Conservation (phyloP, 331 rosid genomes). For the Quercus phellos region DNA sequence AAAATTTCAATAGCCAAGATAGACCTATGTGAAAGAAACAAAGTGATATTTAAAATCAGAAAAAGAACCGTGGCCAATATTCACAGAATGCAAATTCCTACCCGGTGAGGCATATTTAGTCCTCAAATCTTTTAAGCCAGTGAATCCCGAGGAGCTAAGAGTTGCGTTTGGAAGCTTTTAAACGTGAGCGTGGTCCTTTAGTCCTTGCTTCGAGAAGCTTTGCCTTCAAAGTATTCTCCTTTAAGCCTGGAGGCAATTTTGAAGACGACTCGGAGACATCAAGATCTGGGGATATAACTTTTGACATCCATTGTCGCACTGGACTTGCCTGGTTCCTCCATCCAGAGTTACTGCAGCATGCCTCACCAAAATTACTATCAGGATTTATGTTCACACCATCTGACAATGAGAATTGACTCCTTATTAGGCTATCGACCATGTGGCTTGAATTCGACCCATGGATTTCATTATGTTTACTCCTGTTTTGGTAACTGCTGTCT, state of each 20-base stretch:
- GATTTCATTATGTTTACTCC: constrained; percentile 38
- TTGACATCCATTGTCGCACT: constrained; percentile 70
- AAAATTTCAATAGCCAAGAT: constrained; percentile 20
- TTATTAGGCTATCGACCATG: constrained; percentile 47
- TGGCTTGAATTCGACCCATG: constrained; percentile 39
- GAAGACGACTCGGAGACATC: constrained; percentile 45
- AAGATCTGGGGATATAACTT: constrained; percentile 38
- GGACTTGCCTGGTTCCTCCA: constrained; percentile 97
- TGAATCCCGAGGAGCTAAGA: constrained; percentile 23
- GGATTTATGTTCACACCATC: constrained; percentile 52
- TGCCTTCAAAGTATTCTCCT: constrained; percentile 75
- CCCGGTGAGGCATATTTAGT: constrained; percentile 5
- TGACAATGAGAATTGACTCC: constrained; percentile 53
- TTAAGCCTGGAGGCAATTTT: constrained; percentile 47
- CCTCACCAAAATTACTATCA: constrained; percentile 59
- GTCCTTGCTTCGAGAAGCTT: constrained; percentile 96
- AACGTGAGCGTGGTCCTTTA: constrained; percentile 65
- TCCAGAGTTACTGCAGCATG: constrained; percentile 87
- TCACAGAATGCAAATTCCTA: constrained; percentile 19
- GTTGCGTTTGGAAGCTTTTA: constrained; percentile 57
- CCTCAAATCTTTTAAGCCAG: background rate
- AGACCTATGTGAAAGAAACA: constrained; percentile 15
- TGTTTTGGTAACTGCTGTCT: constrained; percentile 30
- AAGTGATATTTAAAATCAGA: constrained; percentile 14
- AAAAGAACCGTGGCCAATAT: constrained; percentile 12